phyloP scores from a whole-genome alignment of 768 basidiomycete species.

The Exsudoporus frostii region DNA sequence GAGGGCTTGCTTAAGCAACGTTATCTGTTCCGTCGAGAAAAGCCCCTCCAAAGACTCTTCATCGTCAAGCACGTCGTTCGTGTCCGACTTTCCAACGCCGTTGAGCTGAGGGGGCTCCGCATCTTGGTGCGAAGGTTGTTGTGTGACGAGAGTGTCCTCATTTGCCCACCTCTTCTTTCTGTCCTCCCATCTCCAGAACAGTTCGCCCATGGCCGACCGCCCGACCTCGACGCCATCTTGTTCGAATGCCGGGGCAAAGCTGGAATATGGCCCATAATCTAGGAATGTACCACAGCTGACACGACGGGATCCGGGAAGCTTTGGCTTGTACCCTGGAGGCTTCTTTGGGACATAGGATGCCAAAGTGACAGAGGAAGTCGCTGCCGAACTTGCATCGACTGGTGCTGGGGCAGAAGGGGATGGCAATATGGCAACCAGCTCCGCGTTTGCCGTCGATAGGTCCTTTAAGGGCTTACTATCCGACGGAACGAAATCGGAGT shows the following conservation, averaged over 20 bases:
- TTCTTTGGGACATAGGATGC: constrained; percentile 53
- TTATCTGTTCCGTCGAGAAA: constrained; percentile 53
- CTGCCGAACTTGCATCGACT: constrained; percentile 27
- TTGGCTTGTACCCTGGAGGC: constrained; percentile 38
- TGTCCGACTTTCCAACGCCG: constrained; percentile 6
- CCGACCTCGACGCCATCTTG: constrained; percentile 75
- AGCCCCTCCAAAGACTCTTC: constrained; percentile 49
- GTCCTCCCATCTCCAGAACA: constrained; percentile 50
- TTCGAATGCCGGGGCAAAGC: constrained; percentile 78
- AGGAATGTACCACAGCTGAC: constrained; percentile 67
- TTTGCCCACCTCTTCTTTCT: constrained; percentile 33
- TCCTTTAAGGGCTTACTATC: constrained; percentile 44
- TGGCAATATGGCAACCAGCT: constrained; percentile 73
- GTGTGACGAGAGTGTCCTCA: constrained; percentile 12
- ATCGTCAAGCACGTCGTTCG: constrained; percentile 26
- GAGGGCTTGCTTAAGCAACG: constrained; percentile 57
- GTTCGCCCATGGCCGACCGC: constrained; percentile 54
- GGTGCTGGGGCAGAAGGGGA: constrained; percentile 42
- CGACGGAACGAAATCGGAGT: constrained; percentile 39
- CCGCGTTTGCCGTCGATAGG: constrained; percentile 63
- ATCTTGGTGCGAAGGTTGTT: background rate
- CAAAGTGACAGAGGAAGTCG: constrained; percentile 41
- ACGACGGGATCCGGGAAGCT: constrained; percentile 48
- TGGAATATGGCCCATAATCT: constrained; percentile 73
- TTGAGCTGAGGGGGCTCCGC: constrained; percentile 8